phyloP scores from a whole-genome alignment of 75 land plant species.

The Azolla pinnata region DNA sequence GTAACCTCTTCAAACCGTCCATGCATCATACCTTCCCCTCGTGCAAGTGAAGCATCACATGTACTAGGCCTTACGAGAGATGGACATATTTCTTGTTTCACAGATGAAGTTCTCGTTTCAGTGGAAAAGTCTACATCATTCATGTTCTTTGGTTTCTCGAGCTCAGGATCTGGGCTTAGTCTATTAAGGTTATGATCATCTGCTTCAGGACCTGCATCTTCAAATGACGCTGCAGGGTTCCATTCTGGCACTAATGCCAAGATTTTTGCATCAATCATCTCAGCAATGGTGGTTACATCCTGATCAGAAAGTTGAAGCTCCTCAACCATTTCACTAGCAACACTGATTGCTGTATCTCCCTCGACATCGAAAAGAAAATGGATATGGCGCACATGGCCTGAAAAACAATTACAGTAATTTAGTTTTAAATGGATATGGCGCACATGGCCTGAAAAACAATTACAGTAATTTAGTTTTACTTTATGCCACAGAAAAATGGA shows the following conservation, averaged over 20 bases:
- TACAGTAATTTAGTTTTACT: too few relatives aligned
- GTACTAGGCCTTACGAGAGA: background rate
- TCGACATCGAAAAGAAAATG: conserved; percentile 61
- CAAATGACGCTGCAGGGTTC: conserved; percentile 9
- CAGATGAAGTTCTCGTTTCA: background rate
- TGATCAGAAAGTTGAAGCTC: conserved; percentile 52
- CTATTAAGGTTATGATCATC: too few relatives aligned
- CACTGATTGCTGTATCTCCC: conserved; percentile 58
- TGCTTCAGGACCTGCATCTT: conserved; percentile 4
- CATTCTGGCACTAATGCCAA: conserved; percentile 14
- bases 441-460: conserved; percentile 46
- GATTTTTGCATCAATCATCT: conserved; percentile 52
- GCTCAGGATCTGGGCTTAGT: too few relatives aligned
- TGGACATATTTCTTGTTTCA: background rate
- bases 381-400: conserved; percentile 55
- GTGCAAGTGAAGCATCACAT: conserved; percentile 12
- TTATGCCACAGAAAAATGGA: too few relatives aligned
- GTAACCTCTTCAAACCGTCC: conserved; percentile 48
- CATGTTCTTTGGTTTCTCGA: too few relatives aligned
- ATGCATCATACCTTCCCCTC: conserved; percentile 34
- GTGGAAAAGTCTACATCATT: background rate
- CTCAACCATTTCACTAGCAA: conserved; percentile 64
- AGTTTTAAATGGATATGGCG: conserved; percentile 67
- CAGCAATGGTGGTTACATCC: conserved; percentile 52
- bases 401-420: too few relatives aligned